Evolutionary conservation across 2,329 filamentous ascomycete species (phyloP).

Genomic region (Penicillium sp.): DNA sequence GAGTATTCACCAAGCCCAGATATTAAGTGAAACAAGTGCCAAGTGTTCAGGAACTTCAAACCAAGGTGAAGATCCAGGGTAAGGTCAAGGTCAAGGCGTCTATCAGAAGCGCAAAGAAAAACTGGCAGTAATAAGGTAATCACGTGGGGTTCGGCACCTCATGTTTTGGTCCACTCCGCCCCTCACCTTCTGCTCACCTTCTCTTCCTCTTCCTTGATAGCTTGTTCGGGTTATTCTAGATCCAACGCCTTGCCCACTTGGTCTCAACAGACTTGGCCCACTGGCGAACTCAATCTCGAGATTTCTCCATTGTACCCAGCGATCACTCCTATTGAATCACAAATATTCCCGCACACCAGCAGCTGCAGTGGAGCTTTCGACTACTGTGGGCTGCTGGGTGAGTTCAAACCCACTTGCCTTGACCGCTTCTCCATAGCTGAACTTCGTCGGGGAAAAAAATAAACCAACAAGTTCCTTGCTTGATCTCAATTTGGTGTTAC

Average conservation of each 20-base stretch:
- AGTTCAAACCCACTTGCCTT: slow-evolving; percentile 22
- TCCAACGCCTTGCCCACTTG: neutral
- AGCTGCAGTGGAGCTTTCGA: slow-evolving; percentile 24
- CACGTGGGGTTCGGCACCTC: slow-evolving; percentile 23
- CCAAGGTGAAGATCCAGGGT: neutral
- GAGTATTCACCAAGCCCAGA: neutral
- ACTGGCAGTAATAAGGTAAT: slow-evolving; percentile 5
- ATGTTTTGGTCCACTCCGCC: slow-evolving; percentile 28
- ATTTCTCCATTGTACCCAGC: neutral
- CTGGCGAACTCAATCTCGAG: neutral
- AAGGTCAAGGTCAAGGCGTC: neutral
- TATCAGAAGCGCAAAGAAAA: neutral
- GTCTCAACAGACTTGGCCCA: neutral
- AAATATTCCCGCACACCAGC: slow-evolving; percentile 20
- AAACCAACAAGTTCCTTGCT: slow-evolving; percentile 9
- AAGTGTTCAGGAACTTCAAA: neutral
- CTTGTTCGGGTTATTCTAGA: neutral
- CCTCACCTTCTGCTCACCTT: slow-evolving; percentile 7
- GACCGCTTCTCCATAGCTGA: slow-evolving; percentile 27
- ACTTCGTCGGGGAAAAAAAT: slow-evolving; percentile 15
- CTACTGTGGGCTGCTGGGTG: slow-evolving; percentile 25
- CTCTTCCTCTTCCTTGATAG: slow-evolving; percentile 12
- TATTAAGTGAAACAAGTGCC: neutral
- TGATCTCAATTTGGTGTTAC: slow-evolving; percentile 7
- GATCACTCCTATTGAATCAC: slow-evolving; percentile 15